Percentiles rank a stretch among this genome's conserved stretches.
Evolutionary conservation across 179 eudicot species (phyloP).

Genomic region (Gypsophila paniculata): DNA sequence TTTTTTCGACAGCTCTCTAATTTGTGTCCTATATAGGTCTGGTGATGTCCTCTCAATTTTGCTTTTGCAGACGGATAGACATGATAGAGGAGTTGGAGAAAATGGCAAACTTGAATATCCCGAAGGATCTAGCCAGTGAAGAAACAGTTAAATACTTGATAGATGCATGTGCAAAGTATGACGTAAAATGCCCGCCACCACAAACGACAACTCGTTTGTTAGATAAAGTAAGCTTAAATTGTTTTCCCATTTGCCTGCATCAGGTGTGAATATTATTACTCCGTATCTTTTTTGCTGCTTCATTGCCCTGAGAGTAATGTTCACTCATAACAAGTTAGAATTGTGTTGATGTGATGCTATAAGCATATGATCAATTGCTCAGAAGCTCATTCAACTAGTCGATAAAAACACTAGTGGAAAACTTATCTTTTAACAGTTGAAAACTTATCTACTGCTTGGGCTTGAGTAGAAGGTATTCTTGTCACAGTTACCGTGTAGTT

Average conservation of each 20-base stretch:
- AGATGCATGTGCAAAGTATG: slow-evolving; percentile 69
- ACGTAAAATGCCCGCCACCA: slow-evolving; percentile 90
- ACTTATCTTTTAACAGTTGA: not conserved
- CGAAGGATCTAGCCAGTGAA: slow-evolving; percentile 75
- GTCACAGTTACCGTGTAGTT: not conserved
- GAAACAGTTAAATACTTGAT: slow-evolving; percentile 67
- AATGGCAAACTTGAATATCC: slow-evolving; percentile 74
- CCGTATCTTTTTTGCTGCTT: not conserved
- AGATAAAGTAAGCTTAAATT: slow-evolving; percentile 57
- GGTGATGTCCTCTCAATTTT: not conserved
- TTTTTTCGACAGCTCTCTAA: not conserved
- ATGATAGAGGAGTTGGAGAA: slow-evolving; percentile 86
- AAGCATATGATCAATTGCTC: not conserved
- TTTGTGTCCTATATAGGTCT: not conserved
- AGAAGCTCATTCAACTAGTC: not conserved
- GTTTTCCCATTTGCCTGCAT: not conserved
- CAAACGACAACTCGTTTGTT: slow-evolving; percentile 80
- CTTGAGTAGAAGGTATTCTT: not conserved
- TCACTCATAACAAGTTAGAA: not conserved
- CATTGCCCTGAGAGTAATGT: not conserved
- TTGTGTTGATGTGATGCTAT: not conserved
- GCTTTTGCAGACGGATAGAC: slow-evolving; percentile 69
- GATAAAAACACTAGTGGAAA: too few relatives aligned
- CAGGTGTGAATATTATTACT: not conserved
- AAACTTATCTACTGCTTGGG: not conserved